Base-by-base conservation (phyloP, 805 yeast genomes). In the Saturnispora ahearnii region DNA sequence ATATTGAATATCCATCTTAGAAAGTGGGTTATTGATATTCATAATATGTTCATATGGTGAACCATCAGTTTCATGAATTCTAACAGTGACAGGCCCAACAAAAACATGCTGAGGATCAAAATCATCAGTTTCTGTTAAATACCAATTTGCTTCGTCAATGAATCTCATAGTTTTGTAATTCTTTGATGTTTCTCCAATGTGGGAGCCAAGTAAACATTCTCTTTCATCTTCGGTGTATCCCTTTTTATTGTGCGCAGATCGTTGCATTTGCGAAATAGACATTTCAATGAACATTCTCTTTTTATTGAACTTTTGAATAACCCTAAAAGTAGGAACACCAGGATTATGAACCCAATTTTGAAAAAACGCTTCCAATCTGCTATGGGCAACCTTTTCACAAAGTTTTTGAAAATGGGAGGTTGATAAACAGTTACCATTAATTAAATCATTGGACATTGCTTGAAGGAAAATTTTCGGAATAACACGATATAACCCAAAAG, bases 11-110 rank as follows among this genome's bases (percentile, higher is more conserved):
- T 93, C 99, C 42, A 93, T 71, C 61, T 87, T 88, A 0, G 96
- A 87, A 56, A 82, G 80, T 1, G 81, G 77, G 41, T 91, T 97
- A 58, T 88, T 87, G 47, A 93, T 70, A 56, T 88, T 95, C 22
- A 93, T 96, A 44, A 93, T 91, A 63, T 93, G 99, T 61, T 93
- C 99, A 62, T 93, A 93, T 0, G 99, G 99, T 0, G 98, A 88
- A 8, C 99, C 99, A 65, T 93, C 98, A 0, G 96, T 95, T 61
- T 93, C 99, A 62, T 93, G 99, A 34, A 93, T 90, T 59, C 99
- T 73, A 34, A 93, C 87, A 0, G 99, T 93, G 86, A 93, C 87
- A 0, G 98, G 96, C 0, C 99, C 99, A 0, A 87, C 77, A 60
- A 90, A 87, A 2, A 82, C 75, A n/a, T 68, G 63, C 41, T 73